Conservation (phyloP, 1,284 basidiomycete species). For the Puccinia hordei region DNA sequence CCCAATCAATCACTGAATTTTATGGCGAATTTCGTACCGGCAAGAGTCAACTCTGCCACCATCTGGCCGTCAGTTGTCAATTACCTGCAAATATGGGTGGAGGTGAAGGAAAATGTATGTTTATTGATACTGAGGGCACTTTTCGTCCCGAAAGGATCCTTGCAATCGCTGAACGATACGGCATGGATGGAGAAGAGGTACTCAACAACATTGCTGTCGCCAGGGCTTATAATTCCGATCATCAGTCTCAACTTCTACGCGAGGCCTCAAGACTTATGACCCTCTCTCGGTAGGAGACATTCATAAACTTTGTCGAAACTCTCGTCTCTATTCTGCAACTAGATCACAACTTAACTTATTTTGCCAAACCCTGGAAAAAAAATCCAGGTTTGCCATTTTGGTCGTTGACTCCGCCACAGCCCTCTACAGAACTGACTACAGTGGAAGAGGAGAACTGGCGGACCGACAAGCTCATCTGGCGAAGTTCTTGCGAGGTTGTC, state of each 20-base stretch:
- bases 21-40: slow-evolving; percentile 99
- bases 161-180: slow-evolving; percentile 91
- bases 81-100: slow-evolving; percentile 96
- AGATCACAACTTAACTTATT: slow-evolving; percentile 52
- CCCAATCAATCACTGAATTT: slow-evolving; percentile 95
- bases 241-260: slow-evolving; percentile 86
- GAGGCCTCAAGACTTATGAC: slow-evolving; percentile 96
- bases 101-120: slow-evolving; percentile 97
- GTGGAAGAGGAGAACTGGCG: slow-evolving; percentile 90
- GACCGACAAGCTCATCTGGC: slow-evolving; percentile 96
- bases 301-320: slow-evolving; percentile 2
- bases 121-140: slow-evolving; percentile 98
- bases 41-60: slow-evolving; percentile 98
- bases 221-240: slow-evolving; percentile 96
- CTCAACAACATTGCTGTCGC: slow-evolving; percentile 99
- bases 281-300: slow-evolving; percentile 74
- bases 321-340: neutral
- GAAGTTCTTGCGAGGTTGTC: slow-evolving; percentile 88
- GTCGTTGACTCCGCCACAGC: slow-evolving; percentile 97
- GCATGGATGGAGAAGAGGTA: slow-evolving; percentile 94
- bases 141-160: slow-evolving; percentile 94
- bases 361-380: slow-evolving; percentile 50
- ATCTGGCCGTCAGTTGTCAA: slow-evolving; percentile 94
- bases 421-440: slow-evolving; percentile 93
- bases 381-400: slow-evolving; percentile 81